phyloP scores from a whole-genome alignment of 177 flowering plant species.

The Viscum album region DNA sequence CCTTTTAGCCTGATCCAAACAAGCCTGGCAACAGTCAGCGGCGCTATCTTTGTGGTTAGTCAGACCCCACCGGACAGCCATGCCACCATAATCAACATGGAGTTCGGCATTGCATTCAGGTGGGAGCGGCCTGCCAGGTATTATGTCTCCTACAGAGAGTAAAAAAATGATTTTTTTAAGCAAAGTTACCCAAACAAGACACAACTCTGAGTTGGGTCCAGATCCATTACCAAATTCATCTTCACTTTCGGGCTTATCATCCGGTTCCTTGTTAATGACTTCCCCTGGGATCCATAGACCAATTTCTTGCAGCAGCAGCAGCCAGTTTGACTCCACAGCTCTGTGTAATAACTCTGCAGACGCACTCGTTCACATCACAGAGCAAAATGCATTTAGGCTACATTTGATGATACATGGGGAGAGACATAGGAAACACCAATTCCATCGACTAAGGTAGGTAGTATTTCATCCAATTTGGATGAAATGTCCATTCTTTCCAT shows the following conservation, averaged over 20 bases:
- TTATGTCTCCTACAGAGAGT: slow-evolving; percentile 37
- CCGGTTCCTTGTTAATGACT: slow-evolving; percentile 42
- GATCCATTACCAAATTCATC: slow-evolving; percentile 51
- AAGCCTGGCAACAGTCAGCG: slow-evolving; percentile 96
- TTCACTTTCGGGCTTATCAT: slow-evolving; percentile 60
- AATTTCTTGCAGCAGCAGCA: slow-evolving; percentile 47
- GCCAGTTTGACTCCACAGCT: slow-evolving; percentile 65
- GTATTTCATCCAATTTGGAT: too few species aligned
- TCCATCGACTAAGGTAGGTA: too few species aligned
- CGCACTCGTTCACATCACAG: background rate
- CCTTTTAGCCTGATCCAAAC: slow-evolving; percentile 77
- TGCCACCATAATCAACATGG: slow-evolving; percentile 88
- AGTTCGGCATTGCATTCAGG: slow-evolving; percentile 72
- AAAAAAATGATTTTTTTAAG: background rate
- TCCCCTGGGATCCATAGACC: slow-evolving; percentile 81
- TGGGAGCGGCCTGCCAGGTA: slow-evolving; percentile 69
- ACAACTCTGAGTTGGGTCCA: background rate
- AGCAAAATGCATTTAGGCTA: background rate
- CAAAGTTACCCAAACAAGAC: background rate
- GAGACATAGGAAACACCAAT: too few species aligned
- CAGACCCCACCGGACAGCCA: slow-evolving; percentile 93
- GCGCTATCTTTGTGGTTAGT: slow-evolving; percentile 92
- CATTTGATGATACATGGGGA: too few species aligned
- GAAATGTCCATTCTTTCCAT: too few species aligned
- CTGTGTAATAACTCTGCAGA: slow-evolving; percentile 42